Percentiles rank a stretch among this genome's conserved stretches.
Evolutionary conservation across 2,329 filamentous ascomycete species (phyloP).

Genomic region (Paraphaeosphaeria sporulosa): DNA sequence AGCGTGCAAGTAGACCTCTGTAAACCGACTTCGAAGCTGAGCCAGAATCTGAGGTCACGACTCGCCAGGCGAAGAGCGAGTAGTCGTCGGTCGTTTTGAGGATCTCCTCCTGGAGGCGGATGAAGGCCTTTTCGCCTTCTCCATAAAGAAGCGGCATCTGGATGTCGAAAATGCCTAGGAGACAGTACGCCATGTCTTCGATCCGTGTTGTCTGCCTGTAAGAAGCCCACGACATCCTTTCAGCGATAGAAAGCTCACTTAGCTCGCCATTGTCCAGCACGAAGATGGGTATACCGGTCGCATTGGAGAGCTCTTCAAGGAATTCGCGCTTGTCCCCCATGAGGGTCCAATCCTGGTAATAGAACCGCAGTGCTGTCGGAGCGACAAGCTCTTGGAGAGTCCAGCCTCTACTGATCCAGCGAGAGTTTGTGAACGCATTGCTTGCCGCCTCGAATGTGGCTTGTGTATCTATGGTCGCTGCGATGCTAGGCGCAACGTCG

Average conservation of each 20-base stretch:
- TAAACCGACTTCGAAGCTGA: slow-evolving; percentile 20
- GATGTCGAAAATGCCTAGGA: slow-evolving; percentile 43
- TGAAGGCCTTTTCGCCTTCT: slow-evolving; percentile 39
- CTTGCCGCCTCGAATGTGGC: slow-evolving; percentile 25
- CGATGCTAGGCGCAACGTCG: slow-evolving; percentile 20
- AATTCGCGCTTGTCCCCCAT: slow-evolving; percentile 38
- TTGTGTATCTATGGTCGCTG: slow-evolving; percentile 5
- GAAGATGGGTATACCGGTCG: slow-evolving; percentile 35
- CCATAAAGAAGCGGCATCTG: slow-evolving; percentile 41
- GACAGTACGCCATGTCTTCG: slow-evolving; percentile 40
- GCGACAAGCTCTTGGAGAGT: slow-evolving; percentile 41
- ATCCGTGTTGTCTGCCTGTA: slow-evolving; percentile 34
- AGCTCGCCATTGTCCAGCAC: slow-evolving; percentile 28
- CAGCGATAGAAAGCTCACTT: slow-evolving; percentile 31
- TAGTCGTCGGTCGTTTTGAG: slow-evolving; percentile 39
- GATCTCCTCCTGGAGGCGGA: slow-evolving; percentile 38
- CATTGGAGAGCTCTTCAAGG: slow-evolving; percentile 29
- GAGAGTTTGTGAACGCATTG: slow-evolving; percentile 26
- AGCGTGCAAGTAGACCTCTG: slow-evolving; percentile 35
- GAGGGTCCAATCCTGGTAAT: slow-evolving; percentile 32
- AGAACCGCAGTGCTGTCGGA: slow-evolving; percentile 33
- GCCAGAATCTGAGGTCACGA: slow-evolving; percentile 15
- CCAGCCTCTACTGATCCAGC: slow-evolving; percentile 40
- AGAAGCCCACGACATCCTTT: slow-evolving; percentile 41
- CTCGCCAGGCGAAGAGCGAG: slow-evolving; percentile 37